Percentiles rank a stretch among this genome's conserved stretches.
These are phyloP conservation scores for Paramecium sexaurelia DNA, from an alignment of 73 alveolate species.

Conservation along the genomic window DNA sequence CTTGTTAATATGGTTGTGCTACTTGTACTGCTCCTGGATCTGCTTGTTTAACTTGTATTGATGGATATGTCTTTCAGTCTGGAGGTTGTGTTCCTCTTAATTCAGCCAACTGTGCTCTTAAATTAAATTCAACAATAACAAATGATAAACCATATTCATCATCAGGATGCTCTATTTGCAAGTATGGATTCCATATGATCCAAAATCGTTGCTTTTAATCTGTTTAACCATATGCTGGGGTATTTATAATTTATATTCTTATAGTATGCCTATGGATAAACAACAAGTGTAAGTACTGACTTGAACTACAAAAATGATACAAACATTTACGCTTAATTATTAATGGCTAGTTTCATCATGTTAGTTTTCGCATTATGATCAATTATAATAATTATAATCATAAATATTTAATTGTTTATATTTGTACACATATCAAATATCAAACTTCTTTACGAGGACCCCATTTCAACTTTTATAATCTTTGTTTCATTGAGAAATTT, in stretches of 20 bases:
- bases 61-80: slow-evolving; percentile 30
- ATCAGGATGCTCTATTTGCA: slow-evolving; percentile 17
- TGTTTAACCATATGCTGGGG: slow-evolving; percentile 9
- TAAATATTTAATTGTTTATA: neutral
- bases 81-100: slow-evolving; percentile 53
- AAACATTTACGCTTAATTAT: neutral
- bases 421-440: neutral
- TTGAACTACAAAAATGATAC: neutral
- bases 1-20: slow-evolving; percentile 38
- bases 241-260: neutral
- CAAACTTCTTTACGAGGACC: slow-evolving; percentile 58
- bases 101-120: slow-evolving; percentile 6
- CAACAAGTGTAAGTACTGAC: slow-evolving; percentile 7
- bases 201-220: neutral
- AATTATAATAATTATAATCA: neutral
- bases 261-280: slow-evolving; percentile 20
- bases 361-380: slow-evolving; percentile 7
- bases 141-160: neutral
- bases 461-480: slow-evolving; percentile 39
- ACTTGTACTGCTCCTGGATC: slow-evolving; percentile 47
- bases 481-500: slow-evolving; percentile 10
- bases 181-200: slow-evolving; percentile 34
- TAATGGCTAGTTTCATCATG: slow-evolving; percentile 4
- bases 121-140: neutral
- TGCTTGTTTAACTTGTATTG: slow-evolving; percentile 17